phyloP scores from a whole-genome alignment of 306 rosid species.

The Cucumis hystrix region DNA sequence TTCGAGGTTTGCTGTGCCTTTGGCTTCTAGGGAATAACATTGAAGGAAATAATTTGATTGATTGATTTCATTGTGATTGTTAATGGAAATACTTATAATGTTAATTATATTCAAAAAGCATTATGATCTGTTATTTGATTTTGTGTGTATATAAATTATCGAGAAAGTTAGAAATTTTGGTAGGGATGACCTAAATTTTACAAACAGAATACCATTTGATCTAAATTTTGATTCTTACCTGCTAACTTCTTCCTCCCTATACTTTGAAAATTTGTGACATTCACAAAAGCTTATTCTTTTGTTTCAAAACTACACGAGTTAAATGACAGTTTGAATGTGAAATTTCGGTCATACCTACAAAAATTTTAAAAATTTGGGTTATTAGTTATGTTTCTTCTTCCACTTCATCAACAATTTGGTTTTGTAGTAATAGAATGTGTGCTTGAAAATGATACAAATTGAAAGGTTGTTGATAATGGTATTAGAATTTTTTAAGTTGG shows the following conservation, averaged over 20 bases:
- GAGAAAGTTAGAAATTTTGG: neutral
- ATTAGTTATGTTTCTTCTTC: neutral
- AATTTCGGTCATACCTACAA: too few relatives aligned
- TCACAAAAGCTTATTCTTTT: too few relatives aligned
- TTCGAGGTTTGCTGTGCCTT: constrained; percentile 36
- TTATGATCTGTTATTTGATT: neutral
- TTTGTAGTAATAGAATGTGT: neutral
- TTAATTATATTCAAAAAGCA: neutral
- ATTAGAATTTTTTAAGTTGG: neutral
- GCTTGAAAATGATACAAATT: neutral
- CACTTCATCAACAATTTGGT: neutral
- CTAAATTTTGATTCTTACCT: too few relatives aligned
- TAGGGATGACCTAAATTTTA: too few relatives aligned
- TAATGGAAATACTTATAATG: neutral
- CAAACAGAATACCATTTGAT: too few relatives aligned
- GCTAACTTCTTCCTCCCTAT: too few relatives aligned
- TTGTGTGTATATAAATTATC: neutral
- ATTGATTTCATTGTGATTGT: neutral
- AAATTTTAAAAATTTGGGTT: neutral
- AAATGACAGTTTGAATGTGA: too few relatives aligned
- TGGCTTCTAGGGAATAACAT: neutral
- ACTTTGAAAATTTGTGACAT: too few relatives aligned
- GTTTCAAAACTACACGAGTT: too few relatives aligned
- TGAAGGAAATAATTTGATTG: neutral
- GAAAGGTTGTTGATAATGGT: neutral